Evolutionary conservation across 176 grass and related monocot genomes (phyloP).

Genomic region (Zoysia japonica): DNA sequence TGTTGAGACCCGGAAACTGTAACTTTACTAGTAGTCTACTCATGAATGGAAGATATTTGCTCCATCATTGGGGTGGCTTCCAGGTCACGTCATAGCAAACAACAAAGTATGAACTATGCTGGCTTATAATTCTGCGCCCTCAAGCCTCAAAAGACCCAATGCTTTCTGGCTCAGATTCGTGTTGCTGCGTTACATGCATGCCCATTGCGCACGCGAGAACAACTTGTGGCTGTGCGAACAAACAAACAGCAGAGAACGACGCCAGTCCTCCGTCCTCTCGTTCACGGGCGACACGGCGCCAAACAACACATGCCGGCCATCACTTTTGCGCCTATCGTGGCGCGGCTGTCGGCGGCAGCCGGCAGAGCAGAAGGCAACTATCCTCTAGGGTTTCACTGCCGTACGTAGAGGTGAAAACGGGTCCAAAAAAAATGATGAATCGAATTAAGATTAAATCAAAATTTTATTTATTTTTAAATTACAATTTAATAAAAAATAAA

Average conservation of each 20-base stretch:
- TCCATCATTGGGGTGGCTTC: neutral
- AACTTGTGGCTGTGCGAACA: neutral
- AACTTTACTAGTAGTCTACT: neutral
- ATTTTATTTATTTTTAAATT: too few species aligned
- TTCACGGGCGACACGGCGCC: conserved; percentile 44
- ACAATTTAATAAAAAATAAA: too few species aligned
- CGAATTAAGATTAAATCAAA: too few species aligned
- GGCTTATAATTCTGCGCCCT: neutral
- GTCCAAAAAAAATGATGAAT: too few species aligned
- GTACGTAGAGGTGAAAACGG: neutral
- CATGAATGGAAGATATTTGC: neutral
- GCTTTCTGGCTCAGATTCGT: neutral
- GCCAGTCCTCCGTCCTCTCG: neutral
- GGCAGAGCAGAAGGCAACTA: conserved; percentile 26
- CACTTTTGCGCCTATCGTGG: conserved; percentile 44
- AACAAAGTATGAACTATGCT: neutral
- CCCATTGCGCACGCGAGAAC: neutral
- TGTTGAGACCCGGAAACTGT: neutral
- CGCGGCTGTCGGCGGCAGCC: neutral
- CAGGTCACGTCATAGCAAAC: neutral
- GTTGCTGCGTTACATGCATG: neutral
- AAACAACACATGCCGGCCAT: conserved; percentile 30
- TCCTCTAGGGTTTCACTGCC: conserved; percentile 32
- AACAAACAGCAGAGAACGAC: neutral
- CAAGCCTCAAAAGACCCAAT: neutral